phyloP scores from a whole-genome alignment of 2,329 filamentous ascomycete genomes.

The Aureobasidium sp. region DNA sequence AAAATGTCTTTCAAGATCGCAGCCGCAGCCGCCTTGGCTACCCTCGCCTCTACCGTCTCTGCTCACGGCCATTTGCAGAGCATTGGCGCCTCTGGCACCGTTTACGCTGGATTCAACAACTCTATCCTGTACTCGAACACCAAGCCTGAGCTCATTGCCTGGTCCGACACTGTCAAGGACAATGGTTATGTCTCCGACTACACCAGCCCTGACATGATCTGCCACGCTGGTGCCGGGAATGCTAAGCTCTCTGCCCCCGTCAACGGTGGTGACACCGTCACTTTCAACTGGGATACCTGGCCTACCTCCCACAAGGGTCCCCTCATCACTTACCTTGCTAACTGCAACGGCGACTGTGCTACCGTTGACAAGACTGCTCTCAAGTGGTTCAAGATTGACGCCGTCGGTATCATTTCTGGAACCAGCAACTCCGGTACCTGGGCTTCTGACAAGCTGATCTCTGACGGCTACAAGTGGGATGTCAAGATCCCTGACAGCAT shows the following conservation, averaged over 20 bases:
- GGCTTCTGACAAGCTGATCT: slow-evolving; percentile 46
- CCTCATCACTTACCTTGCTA: slow-evolving; percentile 56
- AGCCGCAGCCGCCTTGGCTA: slow-evolving; percentile 21
- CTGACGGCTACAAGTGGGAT: slow-evolving; percentile 38
- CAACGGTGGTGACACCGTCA: slow-evolving; percentile 49
- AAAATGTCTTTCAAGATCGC: slow-evolving; percentile 21
- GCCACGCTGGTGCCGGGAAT: slow-evolving; percentile 47
- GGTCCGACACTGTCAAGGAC: slow-evolving; percentile 42
- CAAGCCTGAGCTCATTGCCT: slow-evolving; percentile 40
- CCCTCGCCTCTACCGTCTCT: slow-evolving; percentile 30
- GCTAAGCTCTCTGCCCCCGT: slow-evolving; percentile 45
- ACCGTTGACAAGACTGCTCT: slow-evolving; percentile 44
- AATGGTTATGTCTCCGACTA: slow-evolving; percentile 24
- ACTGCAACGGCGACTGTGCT: slow-evolving; percentile 47
- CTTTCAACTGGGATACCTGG: slow-evolving; percentile 57
- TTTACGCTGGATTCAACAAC: slow-evolving; percentile 34
- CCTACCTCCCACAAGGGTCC: slow-evolving; percentile 56
- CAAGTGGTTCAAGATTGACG: slow-evolving; percentile 56
- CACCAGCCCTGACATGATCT: slow-evolving; percentile 21
- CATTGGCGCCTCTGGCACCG: slow-evolving; percentile 39
- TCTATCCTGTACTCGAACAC: slow-evolving; percentile 31
- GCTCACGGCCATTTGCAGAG: slow-evolving; percentile 39
- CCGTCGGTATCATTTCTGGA: slow-evolving; percentile 42
- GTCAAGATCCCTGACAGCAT: slow-evolving; percentile 46
- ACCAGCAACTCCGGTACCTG: slow-evolving; percentile 39